Evolutionary conservation across 2,329 filamentous ascomycete genomes (phyloP).

Genomic region (Thyridium curvatum): DNA sequence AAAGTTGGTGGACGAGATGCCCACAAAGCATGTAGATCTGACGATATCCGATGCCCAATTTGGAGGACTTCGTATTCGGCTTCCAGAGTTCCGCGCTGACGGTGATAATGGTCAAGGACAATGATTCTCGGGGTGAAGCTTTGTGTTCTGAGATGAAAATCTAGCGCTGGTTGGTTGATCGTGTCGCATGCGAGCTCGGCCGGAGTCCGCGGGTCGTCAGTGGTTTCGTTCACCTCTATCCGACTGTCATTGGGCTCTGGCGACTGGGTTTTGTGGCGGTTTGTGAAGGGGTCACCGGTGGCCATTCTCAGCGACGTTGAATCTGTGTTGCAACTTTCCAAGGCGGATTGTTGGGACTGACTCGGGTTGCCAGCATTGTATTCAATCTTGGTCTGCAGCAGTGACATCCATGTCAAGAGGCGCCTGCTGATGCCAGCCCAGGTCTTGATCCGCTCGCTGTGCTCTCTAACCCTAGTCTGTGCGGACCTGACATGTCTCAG

Average conservation of each 20-base stretch:
- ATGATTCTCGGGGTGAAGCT: background rate
- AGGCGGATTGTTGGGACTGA: background rate
- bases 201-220: background rate
- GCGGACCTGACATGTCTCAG: background rate
- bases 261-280: background rate
- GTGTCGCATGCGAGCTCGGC: conserved; percentile 1
- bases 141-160: background rate
- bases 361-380: background rate
- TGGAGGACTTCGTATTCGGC: background rate
- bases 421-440: background rate
- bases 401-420: background rate
- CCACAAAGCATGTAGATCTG: background rate
- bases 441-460: background rate
- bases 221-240: background rate
- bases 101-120: conserved; percentile 17
- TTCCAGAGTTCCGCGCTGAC: conserved; percentile 6
- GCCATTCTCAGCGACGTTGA: background rate
- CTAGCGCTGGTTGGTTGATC: background rate
- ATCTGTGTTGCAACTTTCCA: background rate
- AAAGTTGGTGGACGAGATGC: background rate
- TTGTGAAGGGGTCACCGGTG: background rate
- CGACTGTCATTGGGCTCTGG: too few relatives aligned
- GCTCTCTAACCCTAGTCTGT: background rate
- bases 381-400: background rate
- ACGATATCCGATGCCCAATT: background rate